Evolutionary conservation across 108 stramenopile species (phyloP), one percentile per base, ranked within the genome.

Genomic region (Stephanodiscus minutulus): DNA sequence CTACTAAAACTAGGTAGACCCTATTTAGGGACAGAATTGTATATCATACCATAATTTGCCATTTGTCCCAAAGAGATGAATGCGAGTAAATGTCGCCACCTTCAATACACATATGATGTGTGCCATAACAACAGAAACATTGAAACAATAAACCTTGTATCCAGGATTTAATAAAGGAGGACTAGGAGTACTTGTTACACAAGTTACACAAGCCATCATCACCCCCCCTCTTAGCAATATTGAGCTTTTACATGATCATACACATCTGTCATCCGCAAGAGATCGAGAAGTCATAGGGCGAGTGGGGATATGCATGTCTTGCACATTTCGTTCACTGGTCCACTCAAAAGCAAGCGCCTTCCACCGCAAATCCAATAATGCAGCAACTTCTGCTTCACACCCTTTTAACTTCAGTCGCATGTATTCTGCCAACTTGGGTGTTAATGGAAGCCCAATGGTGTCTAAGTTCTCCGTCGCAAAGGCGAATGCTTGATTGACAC

Each of bases 391-490:
- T n/a, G 78, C 86, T 58, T 94, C 92, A 53, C 90, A 91, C 33
- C 92, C 92, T 66, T 94, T 94, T 48, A 94, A 64, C 63, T 87
- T 84, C 20, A 83, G 73, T 43, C 88, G 73, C 25, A 94, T 77
- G 36, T 82, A 87, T 72, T 94, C 90, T 13, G 90, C 90, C 35
- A 94, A 56, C 39, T 87, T 81, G 28, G 90, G 92, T 7, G 88
- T 87, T 33, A 94, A 62, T 21, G 92, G 90, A n/a, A 94, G 76
- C 22, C 92, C 92, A 57, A 94, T 91, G 0, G 87, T 75, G 55
- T 94, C 90, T 47, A 94, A 81, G 62, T 89, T 89, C 63, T 87
- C 85, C 0, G 90, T 82, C n/a, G 92, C 90, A 61, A 87, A 91
- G 33, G 61, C 74, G 53, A 94, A 94, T 60, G 92, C 92, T 84